These are phyloP conservation scores for Colletotrichum tanaceti DNA, from an alignment of 2,329 filamentous ascomycete genomes.

Conservation along the genomic window DNA sequence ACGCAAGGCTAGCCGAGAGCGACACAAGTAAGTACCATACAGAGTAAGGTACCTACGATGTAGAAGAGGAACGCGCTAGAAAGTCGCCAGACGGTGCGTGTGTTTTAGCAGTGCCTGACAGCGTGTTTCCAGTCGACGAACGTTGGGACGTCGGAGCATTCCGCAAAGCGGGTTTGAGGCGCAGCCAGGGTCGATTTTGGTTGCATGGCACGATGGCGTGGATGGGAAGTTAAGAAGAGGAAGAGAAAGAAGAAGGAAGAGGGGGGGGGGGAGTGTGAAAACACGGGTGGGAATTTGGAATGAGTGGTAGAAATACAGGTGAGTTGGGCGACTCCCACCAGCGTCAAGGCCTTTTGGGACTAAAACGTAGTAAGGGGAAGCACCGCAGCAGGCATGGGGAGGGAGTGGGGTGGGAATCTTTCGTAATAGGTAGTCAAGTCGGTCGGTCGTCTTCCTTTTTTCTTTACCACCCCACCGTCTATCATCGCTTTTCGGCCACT, in stretches of 20 bases:
- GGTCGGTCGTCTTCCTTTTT: neutral
- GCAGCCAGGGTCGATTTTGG: constrained; percentile 13
- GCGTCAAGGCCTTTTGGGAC: neutral
- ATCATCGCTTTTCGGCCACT: constrained; percentile 7
- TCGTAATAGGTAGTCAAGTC: too few relatives aligned
- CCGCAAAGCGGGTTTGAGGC: constrained; percentile 10
- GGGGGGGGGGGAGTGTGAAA: too few relatives aligned
- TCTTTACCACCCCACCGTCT: constrained; percentile 12
- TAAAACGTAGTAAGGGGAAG: constrained; percentile 5
- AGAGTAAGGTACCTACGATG: too few relatives aligned
- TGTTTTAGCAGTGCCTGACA: neutral
- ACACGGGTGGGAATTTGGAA: constrained; percentile 1
- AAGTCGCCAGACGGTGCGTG: constrained; percentile 26
- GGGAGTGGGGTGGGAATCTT: too few relatives aligned
- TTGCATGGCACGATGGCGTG: neutral
- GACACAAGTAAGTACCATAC: neutral
- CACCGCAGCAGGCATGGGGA: constrained; percentile 10
- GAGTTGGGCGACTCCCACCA: constrained; percentile 6
- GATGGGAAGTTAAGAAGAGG: neutral
- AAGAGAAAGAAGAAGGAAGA: neutral
- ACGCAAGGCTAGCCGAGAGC: constrained; percentile 20
- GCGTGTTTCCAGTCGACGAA: constrained; percentile 16
- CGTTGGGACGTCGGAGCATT: neutral
- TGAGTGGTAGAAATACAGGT: neutral
- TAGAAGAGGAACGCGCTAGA: constrained; percentile 38